Evolutionary conservation across 1,139 yeast genomes (phyloP), one percentile per base, ranked within the genome.

Genomic region (Kodamaea plutei): DNA sequence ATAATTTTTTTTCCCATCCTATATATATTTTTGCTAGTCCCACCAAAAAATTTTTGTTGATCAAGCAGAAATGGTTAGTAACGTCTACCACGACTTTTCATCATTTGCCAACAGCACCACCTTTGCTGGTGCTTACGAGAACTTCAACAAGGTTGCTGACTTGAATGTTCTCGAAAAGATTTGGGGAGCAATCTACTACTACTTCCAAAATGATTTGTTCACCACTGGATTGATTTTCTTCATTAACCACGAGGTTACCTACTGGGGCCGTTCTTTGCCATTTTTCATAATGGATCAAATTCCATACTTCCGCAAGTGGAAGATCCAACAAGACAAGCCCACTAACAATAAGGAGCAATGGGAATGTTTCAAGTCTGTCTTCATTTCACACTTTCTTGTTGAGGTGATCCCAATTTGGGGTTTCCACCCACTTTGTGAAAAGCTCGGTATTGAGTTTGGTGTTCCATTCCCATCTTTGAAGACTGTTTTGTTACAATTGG

Each of bases 401-500:
- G 73, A 67, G 44, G 70, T 66, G 5, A 57, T 67, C 31, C 73
- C 73, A 18, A 67, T 67, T 38, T 67, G 73, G 73, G 57, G 66
- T 21, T 67, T 67, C 56, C 73, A 67, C 40, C 73, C 73, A 8
- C 41, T 67, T 19, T 63, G 70, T 44, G 53, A 61, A 38, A 52
- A 52, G 29, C 53, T 67, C 31, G 67, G 68, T 20, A 64, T 67
- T 33, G 50, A 56, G 11, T 58, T 51, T 34, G 44, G 44, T 10
- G 67, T 64, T 9, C 73, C 73, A 8, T 67, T 67, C 53, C 73
- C 73, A 8, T 34, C 54, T 2, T 34, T 48, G 34, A 37, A 43
- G 4, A 52, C 56, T 20, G 55, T 64, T 43, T 41, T 44, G 4
- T 34, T 54, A 14, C 72, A 67, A 37, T 51, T 64, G 36, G 54